phyloP scores from a whole-genome alignment of 2,329 filamentous ascomycete species.

The Ceratocystiopsis minuta region DNA sequence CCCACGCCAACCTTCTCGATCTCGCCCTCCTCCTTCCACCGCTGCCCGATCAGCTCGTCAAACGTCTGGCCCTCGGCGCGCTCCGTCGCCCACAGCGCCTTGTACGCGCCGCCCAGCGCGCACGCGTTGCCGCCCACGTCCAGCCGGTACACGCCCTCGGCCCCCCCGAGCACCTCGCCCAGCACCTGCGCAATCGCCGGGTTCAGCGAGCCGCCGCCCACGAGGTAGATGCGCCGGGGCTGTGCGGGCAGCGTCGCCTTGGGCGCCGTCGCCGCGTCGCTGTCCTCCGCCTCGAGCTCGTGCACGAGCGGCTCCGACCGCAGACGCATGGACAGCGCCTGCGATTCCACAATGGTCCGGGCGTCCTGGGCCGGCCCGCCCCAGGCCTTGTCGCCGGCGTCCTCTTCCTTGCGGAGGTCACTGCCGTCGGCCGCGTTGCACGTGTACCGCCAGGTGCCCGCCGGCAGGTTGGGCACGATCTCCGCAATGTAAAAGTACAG shows the following conservation, averaged over 20 bases:
- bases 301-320: slow-evolving; percentile 62
- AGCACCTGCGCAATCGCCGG: slow-evolving; percentile 71
- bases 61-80: slow-evolving; percentile 54
- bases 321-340: slow-evolving; percentile 77
- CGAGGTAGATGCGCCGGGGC: slow-evolving; percentile 78
- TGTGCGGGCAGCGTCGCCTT: slow-evolving; percentile 48
- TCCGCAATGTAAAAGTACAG: slow-evolving; percentile 93
- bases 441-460: slow-evolving; percentile 74
- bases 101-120: slow-evolving; percentile 84
- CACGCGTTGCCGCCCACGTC: slow-evolving; percentile 93
- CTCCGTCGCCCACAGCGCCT: slow-evolving; percentile 84
- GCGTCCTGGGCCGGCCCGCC: slow-evolving; percentile 41
- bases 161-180: slow-evolving; percentile 74
- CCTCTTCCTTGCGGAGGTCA: slow-evolving; percentile 17
- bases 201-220: slow-evolving; percentile 82
- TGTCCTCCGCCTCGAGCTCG: slow-evolving; percentile 18
- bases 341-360: slow-evolving; percentile 80
- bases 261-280: neutral
- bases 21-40: slow-evolving; percentile 75
- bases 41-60: slow-evolving; percentile 64
- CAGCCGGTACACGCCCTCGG: slow-evolving; percentile 79
- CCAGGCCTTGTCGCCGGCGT: slow-evolving; percentile 13
- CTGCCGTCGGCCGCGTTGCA: slow-evolving; percentile 34
- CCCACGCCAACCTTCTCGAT: slow-evolving; percentile 70
- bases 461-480: slow-evolving; percentile 78